phyloP scores from a whole-genome alignment of 2,329 filamentous ascomycete species.

The Gyromitra esculenta region DNA sequence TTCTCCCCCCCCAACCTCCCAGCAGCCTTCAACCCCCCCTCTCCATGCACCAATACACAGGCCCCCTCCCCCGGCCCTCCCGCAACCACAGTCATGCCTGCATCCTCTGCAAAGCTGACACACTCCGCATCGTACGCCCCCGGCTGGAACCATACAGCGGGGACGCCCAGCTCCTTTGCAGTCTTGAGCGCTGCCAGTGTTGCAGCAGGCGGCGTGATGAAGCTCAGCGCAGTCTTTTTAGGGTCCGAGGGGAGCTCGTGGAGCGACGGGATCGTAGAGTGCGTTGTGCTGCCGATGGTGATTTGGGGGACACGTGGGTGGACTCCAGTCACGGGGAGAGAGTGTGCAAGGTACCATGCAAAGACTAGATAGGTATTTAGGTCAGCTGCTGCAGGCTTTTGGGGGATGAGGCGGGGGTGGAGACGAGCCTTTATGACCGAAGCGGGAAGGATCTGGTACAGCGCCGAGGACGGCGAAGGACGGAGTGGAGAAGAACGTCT shows the following conservation, averaged over 20 bases:
- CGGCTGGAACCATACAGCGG: constrained; percentile 87
- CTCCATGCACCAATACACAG: constrained; percentile 88
- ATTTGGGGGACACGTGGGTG: constrained; percentile 72
- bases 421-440: constrained; percentile 79
- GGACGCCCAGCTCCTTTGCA: constrained; percentile 77
- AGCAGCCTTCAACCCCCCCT: constrained; percentile 69
- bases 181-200: constrained; percentile 79
- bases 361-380: constrained; percentile 70
- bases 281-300: constrained; percentile 64
- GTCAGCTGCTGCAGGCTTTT: not conserved
- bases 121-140: constrained; percentile 84
- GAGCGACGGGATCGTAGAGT: constrained; percentile 72
- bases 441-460: constrained; percentile 83
- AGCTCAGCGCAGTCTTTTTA: constrained; percentile 76
- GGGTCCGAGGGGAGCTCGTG: constrained; percentile 71
- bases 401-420: constrained; percentile 2
- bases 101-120: constrained; percentile 72
- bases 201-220: constrained; percentile 85
- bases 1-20: constrained; percentile 64
- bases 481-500: constrained; percentile 50
- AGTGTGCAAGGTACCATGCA: constrained; percentile 83
- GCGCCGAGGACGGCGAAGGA: constrained; percentile 88
- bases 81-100: constrained; percentile 70
- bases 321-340: constrained; percentile 80
- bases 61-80: constrained; percentile 80